Evolutionary conservation across 352 stramenopile genomes (phyloP), one percentile per base, ranked within the genome.

Genomic region (Phytopythium montanum): DNA sequence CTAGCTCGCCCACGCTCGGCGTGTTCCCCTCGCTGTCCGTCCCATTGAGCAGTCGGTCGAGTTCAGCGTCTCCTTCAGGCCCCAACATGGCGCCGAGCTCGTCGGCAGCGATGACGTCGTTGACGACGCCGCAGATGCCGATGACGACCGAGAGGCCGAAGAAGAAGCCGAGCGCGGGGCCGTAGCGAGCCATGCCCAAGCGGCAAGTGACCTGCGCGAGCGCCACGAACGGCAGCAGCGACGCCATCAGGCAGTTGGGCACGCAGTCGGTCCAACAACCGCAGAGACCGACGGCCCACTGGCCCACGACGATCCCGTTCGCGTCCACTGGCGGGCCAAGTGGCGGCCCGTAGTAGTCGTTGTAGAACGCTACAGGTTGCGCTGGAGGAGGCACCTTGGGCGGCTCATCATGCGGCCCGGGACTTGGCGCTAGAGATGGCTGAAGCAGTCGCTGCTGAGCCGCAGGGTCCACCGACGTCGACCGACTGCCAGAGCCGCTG

Each of bases 121-220:
- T 39, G 18, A 41, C 55, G 36, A 60, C 36, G 10, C 31, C 50
- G 29, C 64, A 51, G 14, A 50, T 34, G 45, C 28, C 56, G 45
- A 52, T 18, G 21, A 52, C 16, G 16, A 31, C 21, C 19, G 64
- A 44, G 53, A 67, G 21, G 19, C 59, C 12, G 19, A 61, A 39
- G 14, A 65, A 74, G 41, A 63, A 26, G 31, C 64, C 16, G 48
- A 72, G 33, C 2, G 56, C 59, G 14, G n/a, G 49, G 0, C 18
- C 48, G 60, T 64, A 77, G 1, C 41, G 48, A 26, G 52, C 58
- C 21, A 69, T 44, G 21, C 61, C 68, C 12, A 85, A 50, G 12
- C 68, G 65, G 0, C 59, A 51, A 12, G 62, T 65, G 50, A 83
- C 70, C 48, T 83, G 73, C 0, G 70, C 70, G 42, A 79, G 25